These are phyloP conservation scores for Tylopilus vinaceipallidus DNA, from an alignment of 768 basidiomycete species.

Conservation along the genomic window DNA sequence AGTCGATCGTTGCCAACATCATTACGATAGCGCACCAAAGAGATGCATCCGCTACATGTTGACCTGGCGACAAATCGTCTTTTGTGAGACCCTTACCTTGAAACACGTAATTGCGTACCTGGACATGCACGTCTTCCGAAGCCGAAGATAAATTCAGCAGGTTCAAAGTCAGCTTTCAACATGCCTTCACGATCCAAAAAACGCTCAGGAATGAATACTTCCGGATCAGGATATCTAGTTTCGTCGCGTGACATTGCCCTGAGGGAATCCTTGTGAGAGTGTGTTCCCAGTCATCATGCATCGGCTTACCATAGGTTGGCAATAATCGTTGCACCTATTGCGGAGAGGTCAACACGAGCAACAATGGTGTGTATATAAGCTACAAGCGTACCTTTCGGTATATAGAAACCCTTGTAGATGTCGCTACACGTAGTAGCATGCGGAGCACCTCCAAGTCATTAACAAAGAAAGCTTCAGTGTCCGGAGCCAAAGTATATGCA, in stretches of 20 bases:
- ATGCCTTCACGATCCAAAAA: constrained; percentile 8
- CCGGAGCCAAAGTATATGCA: neutral
- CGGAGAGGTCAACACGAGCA: neutral
- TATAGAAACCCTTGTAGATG: constrained; percentile 43
- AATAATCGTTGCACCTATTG: neutral
- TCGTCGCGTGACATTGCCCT: neutral
- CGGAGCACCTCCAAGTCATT: constrained; percentile 8
- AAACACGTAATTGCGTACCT: too few relatives aligned
- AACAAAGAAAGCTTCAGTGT: neutral
- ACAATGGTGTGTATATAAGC: neutral
- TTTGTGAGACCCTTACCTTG: too few relatives aligned
- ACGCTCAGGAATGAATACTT: neutral
- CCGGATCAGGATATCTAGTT: neutral
- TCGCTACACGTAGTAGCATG: constrained; percentile 36
- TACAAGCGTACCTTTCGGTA: constrained; percentile 41
- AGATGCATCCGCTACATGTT: neutral
- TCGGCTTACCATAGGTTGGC: neutral
- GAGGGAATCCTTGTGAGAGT: neutral
- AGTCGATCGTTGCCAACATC: constrained; percentile 3
- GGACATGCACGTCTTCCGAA: neutral
- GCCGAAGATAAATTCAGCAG: constrained; percentile 5
- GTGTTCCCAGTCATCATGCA: too few relatives aligned
- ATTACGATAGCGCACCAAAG: neutral
- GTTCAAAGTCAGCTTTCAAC: constrained; percentile 9
- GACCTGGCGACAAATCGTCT: too few relatives aligned